Evolutionary conservation across 768 basidiomycete genomes (phyloP).

Genomic region (Hemileccinum rubropunctum): DNA sequence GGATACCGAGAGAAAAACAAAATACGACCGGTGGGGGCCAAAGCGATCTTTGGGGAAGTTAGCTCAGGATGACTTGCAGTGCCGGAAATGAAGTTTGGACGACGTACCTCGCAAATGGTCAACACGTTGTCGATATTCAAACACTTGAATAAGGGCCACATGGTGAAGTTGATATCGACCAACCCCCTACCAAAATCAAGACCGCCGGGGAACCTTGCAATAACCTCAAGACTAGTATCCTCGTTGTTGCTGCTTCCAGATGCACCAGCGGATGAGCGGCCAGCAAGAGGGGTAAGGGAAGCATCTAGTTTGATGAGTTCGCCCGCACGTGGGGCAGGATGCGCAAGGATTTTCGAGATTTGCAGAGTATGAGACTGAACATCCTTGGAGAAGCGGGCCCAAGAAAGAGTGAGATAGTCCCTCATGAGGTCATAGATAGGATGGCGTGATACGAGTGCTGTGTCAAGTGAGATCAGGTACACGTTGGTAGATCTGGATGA

Average conservation of each 20-base stretch:
- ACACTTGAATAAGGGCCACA: conserved; percentile 96
- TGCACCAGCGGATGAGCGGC: conserved; percentile 46
- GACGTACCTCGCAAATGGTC: conserved; percentile 79
- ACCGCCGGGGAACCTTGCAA: conserved; percentile 89
- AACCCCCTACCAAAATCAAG: conserved; percentile 89
- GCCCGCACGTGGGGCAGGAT: conserved; percentile 84
- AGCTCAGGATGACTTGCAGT: not conserved
- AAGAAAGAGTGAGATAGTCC: conserved; percentile 92
- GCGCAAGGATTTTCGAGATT: conserved; percentile 83
- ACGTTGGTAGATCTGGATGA: not conserved
- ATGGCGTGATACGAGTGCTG: conserved; percentile 85
- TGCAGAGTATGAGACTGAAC: conserved; percentile 90
- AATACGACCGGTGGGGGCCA: conserved; percentile 83
- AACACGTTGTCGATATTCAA: conserved; percentile 92
- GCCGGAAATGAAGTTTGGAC: not conserved
- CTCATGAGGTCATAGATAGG: conserved; percentile 95
- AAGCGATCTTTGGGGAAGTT: conserved; percentile 56
- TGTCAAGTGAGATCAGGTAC: conserved; percentile 8
- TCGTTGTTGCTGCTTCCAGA: conserved; percentile 20
- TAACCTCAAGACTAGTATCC: conserved; percentile 68
- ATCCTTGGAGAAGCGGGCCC: conserved; percentile 93
- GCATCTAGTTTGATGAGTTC: conserved; percentile 86
- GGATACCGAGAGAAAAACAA: conserved; percentile 88
- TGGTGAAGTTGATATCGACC: conserved; percentile 92
- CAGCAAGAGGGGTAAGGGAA: conserved; percentile 50